Conservation (phyloP, 2,329 filamentous ascomycete species). For the Botrytis pseudocinerea region DNA sequence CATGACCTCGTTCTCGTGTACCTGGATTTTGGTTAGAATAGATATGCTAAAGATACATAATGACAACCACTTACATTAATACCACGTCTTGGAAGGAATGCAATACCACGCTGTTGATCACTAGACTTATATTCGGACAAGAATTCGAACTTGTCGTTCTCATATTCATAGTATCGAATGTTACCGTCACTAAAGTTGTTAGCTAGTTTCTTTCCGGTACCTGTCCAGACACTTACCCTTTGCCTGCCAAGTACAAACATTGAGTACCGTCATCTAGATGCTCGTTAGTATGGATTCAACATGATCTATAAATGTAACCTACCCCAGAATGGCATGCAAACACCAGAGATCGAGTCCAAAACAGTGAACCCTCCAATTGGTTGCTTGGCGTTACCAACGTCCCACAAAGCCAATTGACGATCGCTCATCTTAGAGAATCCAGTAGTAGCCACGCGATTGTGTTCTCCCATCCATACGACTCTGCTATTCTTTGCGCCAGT, state of each 20-base stretch:
- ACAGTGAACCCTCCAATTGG: constrained; percentile 89
- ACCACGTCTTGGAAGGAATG: constrained; percentile 91
- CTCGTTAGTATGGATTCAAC: constrained; percentile 34
- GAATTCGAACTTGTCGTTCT: constrained; percentile 98
- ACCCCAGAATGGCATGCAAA: constrained; percentile 99
- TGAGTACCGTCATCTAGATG: constrained; percentile 79
- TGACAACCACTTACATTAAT: constrained; percentile 66
- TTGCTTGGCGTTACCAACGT: constrained; percentile 74
- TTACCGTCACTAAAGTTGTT: constrained; percentile 77
- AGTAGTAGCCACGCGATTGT: constrained; percentile 92
- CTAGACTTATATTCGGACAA: constrained; percentile 96
- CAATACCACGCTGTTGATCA: constrained; percentile 91
- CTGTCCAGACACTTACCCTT: constrained; percentile 66
- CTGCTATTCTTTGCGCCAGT: constrained; percentile 96
- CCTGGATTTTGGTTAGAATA: constrained; percentile 46
- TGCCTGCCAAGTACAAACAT: constrained; percentile 93
- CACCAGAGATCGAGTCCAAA: constrained; percentile 93
- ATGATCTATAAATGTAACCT: constrained; percentile 34
- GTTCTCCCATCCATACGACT: constrained; percentile 94
- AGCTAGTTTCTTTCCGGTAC: constrained; percentile 17
- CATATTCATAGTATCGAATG: constrained; percentile 97
- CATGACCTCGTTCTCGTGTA: constrained; percentile 96
- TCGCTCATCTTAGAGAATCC: constrained; percentile 99
- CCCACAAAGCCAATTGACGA: constrained; percentile 93
- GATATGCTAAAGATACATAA: constrained; percentile 4